Percentiles rank a stretch among this genome's conserved stretches.
Conservation (phyloP, 306 rosid genomes). For the Corylus americana region DNA sequence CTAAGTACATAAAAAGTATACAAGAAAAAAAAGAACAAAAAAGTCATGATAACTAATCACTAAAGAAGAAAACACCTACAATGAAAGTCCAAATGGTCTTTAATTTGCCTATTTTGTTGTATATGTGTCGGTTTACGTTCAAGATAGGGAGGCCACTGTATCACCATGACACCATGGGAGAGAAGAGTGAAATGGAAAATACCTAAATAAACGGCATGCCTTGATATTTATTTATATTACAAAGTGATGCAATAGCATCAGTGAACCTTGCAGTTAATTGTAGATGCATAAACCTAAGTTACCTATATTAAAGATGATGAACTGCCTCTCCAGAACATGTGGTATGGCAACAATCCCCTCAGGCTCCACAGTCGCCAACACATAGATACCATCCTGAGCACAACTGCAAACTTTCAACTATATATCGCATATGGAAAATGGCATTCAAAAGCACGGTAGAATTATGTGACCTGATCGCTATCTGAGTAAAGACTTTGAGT, state of each 20-base stretch:
- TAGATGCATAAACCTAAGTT: constrained; percentile 15
- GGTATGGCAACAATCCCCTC: constrained; percentile 81
- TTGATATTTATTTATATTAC: not conserved
- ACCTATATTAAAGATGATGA: constrained; percentile 82
- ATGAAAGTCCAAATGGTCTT: not conserved
- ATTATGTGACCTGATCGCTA: constrained; percentile 44
- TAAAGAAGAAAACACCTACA: too few species aligned
- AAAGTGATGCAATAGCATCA: not conserved
- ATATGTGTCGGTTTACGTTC: not conserved
- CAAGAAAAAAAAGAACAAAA: too few species aligned
- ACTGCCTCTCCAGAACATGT: constrained; percentile 55
- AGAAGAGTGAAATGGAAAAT: not conserved
- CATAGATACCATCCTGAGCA: constrained; percentile 45
- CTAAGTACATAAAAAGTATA: too few species aligned
- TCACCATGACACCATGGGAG: too few species aligned
- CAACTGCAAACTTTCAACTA: constrained; percentile 9
- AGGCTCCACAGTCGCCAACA: constrained; percentile 70
- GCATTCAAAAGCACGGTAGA: constrained; percentile 3
- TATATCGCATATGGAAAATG: constrained; percentile 3
- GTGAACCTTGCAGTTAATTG: not conserved
- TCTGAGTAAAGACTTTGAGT: constrained; percentile 23
- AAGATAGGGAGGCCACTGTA: not conserved
- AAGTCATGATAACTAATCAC: too few species aligned
- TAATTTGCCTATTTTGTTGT: not conserved
- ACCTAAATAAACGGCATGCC: not conserved